Evolutionary conservation across 352 stramenopile genomes (phyloP).

Genomic region (Phytophthora cactorum): DNA sequence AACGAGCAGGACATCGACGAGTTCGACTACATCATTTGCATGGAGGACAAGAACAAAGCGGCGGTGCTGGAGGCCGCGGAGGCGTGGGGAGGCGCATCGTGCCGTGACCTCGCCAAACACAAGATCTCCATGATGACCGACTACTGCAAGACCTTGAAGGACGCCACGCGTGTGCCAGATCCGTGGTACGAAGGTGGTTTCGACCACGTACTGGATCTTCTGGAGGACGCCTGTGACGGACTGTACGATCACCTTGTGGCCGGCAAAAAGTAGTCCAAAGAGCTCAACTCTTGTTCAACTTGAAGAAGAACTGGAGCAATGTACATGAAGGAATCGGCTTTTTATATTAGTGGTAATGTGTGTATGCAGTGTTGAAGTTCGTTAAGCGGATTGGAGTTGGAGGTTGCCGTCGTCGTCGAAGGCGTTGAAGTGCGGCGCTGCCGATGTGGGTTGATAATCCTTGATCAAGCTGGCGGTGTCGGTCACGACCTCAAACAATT

Average conservation of each 20-base stretch:
- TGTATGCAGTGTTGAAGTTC: conserved; percentile 2
- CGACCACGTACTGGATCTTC: conserved; percentile 88
- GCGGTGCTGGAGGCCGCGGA: conserved; percentile 84
- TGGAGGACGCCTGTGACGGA: conserved; percentile 87
- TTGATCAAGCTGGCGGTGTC: conserved; percentile 11
- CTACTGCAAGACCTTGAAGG: conserved; percentile 80
- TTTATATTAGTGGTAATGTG: neutral
- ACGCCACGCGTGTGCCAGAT: conserved; percentile 70
- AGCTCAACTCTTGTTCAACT: too few species aligned
- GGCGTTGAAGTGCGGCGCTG: conserved; percentile 32
- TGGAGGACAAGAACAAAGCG: conserved; percentile 88
- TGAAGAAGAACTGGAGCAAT: neutral
- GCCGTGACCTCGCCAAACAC: conserved; percentile 49
- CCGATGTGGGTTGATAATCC: conserved; percentile 12
- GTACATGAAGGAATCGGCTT: conserved; percentile 1
- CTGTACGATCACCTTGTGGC: conserved; percentile 66
- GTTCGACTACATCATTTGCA: conserved; percentile 92
- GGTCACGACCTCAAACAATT: conserved; percentile 6
- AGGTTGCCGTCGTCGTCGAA: conserved; percentile 41
- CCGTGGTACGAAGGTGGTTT: conserved; percentile 92
- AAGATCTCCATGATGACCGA: conserved; percentile 87
- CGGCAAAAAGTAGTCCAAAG: conserved; percentile 10
- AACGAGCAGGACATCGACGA: conserved; percentile 71
- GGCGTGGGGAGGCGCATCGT: conserved; percentile 76
- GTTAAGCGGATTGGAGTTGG: conserved; percentile 22